Conservation (phyloP, 805 yeast genomes). For the Wickerhamomyces tratensis region DNA sequence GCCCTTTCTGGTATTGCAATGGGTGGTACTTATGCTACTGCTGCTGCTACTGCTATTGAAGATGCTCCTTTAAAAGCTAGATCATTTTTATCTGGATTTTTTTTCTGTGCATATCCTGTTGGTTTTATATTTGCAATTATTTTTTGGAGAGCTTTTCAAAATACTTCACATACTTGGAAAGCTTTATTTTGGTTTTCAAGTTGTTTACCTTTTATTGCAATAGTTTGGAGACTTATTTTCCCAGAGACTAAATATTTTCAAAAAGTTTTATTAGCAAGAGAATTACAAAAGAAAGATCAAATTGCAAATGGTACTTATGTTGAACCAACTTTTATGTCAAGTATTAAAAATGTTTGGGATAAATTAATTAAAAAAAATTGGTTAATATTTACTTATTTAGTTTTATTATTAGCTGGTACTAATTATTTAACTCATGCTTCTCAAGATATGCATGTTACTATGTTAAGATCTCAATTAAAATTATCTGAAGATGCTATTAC, state of each 20-base stretch:
- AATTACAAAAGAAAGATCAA: constrained; percentile 17
- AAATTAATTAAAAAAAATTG: constrained; percentile 40
- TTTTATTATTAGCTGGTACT: constrained; percentile 57
- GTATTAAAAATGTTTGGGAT: constrained; percentile 6
- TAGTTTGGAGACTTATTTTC: constrained; percentile 43
- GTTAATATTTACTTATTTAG: constrained; percentile 48
- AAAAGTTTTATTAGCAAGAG: constrained; percentile 20
- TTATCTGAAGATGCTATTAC: constrained; percentile 39
- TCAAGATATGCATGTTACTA: constrained; percentile 64
- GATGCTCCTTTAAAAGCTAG: constrained; percentile 55
- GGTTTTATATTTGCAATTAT: constrained; percentile 58
- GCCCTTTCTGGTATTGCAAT: constrained; percentile 52
- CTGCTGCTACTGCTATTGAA: constrained; percentile 40
- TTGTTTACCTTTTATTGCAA: constrained; percentile 49
- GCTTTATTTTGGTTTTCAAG: constrained; percentile 67
- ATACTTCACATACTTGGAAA: constrained; percentile 49
- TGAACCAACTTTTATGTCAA: constrained; percentile 14
- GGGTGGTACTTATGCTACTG: constrained; percentile 40
- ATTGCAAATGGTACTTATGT: constrained; percentile 18
- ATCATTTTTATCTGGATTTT: constrained; percentile 53
- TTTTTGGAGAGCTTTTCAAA: constrained; percentile 52
- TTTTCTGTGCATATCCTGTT: constrained; percentile 50
- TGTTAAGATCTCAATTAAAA: constrained; percentile 44
- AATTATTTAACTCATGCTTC: constrained; percentile 68
- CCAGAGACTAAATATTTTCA: constrained; percentile 53